Conservation (phyloP, 208 protist species). For the Acanthamoeba royreba region DNA sequence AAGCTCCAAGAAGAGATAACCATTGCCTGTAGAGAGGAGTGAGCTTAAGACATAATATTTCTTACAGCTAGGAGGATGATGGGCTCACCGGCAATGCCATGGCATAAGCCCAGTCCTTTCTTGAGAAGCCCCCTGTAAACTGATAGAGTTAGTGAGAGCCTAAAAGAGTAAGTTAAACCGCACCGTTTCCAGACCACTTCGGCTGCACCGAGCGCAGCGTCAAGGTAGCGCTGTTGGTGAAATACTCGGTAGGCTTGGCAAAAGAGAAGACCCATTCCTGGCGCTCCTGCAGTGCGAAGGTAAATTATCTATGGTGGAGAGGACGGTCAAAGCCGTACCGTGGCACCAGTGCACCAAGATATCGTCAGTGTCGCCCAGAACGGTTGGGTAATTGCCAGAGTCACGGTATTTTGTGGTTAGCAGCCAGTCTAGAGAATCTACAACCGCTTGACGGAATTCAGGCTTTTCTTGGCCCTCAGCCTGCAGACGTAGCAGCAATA, state of each 20-base stretch:
- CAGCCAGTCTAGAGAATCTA: neutral
- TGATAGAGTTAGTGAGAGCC: neutral
- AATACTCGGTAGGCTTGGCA: neutral
- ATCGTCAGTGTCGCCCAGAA: neutral
- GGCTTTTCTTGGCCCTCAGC: neutral
- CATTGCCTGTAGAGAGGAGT: neutral
- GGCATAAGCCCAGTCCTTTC: conserved; percentile 3
- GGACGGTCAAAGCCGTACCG: neutral
- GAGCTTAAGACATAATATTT: neutral
- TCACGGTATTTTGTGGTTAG: neutral
- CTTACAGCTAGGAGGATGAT: neutral
- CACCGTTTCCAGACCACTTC: neutral
- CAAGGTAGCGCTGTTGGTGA: neutral
- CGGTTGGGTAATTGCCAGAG: neutral
- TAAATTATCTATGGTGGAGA: neutral
- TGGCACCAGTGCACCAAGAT: conserved; percentile 21
- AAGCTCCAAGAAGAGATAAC: conserved; percentile 3
- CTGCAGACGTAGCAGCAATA: too few species aligned
- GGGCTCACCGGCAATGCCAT: neutral
- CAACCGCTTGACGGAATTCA: neutral
- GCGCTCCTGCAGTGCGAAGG: neutral
- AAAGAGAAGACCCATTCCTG: neutral
- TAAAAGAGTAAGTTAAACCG: neutral
- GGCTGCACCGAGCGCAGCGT: neutral
- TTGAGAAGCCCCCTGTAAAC: neutral